phyloP scores from a whole-genome alignment of 352 stramenopile genomes.

The Globisporangium megalacanthum region DNA sequence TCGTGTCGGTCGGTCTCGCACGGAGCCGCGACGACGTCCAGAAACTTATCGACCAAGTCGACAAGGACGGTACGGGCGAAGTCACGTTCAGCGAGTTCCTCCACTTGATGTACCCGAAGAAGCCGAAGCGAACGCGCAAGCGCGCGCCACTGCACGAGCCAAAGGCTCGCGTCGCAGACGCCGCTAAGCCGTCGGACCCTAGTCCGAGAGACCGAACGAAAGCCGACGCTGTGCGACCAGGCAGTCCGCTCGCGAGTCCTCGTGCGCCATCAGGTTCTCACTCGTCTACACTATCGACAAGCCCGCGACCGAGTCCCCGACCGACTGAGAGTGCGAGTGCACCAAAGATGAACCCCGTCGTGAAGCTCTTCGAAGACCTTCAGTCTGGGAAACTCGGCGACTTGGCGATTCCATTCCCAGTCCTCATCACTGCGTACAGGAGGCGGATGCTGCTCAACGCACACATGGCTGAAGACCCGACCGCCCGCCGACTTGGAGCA shows the following conservation, averaged over 20 bases:
- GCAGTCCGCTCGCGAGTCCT: slow-evolving; percentile 3
- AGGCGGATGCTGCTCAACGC: slow-evolving; percentile 78
- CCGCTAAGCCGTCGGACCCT: neutral
- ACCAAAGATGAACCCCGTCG: slow-evolving; percentile 42
- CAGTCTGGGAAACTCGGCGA: slow-evolving; percentile 75
- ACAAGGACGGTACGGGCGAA: slow-evolving; percentile 52
- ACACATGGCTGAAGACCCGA: slow-evolving; percentile 69
- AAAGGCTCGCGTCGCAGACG: slow-evolving; percentile 20
- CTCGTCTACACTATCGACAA: neutral
- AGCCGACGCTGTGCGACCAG: neutral
- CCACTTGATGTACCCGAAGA: slow-evolving; percentile 57
- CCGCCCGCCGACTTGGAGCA: slow-evolving; percentile 19
- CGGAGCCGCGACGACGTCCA: slow-evolving; percentile 68
- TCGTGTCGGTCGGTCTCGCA: slow-evolving; percentile 83
- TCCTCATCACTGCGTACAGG: slow-evolving; percentile 76
- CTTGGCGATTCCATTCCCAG: slow-evolving; percentile 62
- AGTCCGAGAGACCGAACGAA: neutral
- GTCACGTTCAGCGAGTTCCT: slow-evolving; percentile 78
- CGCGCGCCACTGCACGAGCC: slow-evolving; percentile 38
- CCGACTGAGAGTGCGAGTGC: neutral
- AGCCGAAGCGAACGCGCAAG: slow-evolving; percentile 26
- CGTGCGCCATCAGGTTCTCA: neutral
- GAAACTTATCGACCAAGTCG: slow-evolving; percentile 64
- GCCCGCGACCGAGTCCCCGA: slow-evolving; percentile 2
- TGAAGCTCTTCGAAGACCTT: slow-evolving; percentile 74